phyloP scores from a whole-genome alignment of 1,139 yeast species.

The Diutina sp. region DNA sequence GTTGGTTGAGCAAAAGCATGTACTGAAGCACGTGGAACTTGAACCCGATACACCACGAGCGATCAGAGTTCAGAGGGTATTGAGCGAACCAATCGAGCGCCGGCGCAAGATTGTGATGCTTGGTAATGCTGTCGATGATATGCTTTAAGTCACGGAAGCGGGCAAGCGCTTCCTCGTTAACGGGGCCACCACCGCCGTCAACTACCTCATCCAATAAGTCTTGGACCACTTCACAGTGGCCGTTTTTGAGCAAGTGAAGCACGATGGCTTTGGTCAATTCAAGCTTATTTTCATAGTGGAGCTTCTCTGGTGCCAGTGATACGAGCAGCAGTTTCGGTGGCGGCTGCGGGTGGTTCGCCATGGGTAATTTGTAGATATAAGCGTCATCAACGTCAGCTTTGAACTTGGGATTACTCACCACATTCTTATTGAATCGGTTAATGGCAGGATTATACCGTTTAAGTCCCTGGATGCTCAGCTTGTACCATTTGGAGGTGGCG shows the following conservation, averaged over 20 bases:
- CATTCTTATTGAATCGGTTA: conserved; percentile 24
- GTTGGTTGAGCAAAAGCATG: conserved; percentile 23
- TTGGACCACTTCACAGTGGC: conserved; percentile 26
- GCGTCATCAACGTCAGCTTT: conserved; percentile 29
- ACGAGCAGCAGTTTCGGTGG: not conserved
- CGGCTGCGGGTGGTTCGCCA: not conserved
- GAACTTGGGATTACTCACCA: conserved; percentile 18
- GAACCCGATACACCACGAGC: conserved; percentile 31
- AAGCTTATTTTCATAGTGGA: conserved; percentile 17
- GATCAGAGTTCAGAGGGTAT: not conserved
- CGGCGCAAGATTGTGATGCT: conserved; percentile 19
- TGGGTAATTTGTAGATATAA: conserved; percentile 20
- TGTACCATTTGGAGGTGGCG: conserved; percentile 20
- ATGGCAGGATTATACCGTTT: conserved; percentile 26
- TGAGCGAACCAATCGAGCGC: conserved; percentile 25
- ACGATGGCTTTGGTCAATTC: conserved; percentile 28
- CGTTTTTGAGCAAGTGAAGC: conserved; percentile 28
- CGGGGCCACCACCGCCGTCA: conserved; percentile 7
- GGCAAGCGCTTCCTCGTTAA: conserved; percentile 14
- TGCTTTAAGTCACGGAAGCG: conserved; percentile 20
- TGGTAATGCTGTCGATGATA: conserved; percentile 24
- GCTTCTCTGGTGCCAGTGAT: not conserved
- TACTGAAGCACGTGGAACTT: conserved; percentile 53
- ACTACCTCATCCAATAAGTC: conserved; percentile 16
- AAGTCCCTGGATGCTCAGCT: conserved; percentile 18